Base-by-base conservation (phyloP, 2,329 filamentous ascomycete genomes). In the Ascochyta koolunga region DNA sequence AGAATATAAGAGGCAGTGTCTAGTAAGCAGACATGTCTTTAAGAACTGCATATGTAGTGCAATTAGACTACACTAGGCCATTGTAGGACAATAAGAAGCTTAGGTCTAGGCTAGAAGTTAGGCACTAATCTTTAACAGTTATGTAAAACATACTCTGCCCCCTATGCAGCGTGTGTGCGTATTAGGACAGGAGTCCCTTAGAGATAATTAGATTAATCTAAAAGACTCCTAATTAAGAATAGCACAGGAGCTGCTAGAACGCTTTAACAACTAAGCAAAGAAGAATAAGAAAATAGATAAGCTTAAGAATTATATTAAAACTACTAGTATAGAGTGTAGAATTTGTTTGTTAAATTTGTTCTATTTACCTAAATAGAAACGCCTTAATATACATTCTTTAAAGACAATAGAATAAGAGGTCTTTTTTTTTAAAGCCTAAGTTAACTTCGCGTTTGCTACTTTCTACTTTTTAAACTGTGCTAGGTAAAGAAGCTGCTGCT, bases 1-100 rank as follows among this genome's bases (percentile, higher is more conserved):
- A n/a, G n/a, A n/a, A n/a, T n/a, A n/a, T n/a, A n/a, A n/a, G n/a
- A n/a, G n/a, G n/a, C n/a, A n/a, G n/a, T n/a, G n/a, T n/a, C n/a
- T n/a, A n/a, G n/a, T n/a, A n/a, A n/a, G n/a, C n/a, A n/a, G 91
- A 96, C 77, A 87, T 89, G 77, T 96, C 92, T 76, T 93, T 82
- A 32, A 80, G 86, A 36, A 96, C 89, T 50, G 83, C 85, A 72
- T 91, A 96, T 10, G 90, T 93, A 1, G 91, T 95, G 77, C 92
- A 96, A 59, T 86, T 78, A 39, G 83, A 86, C 15, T 67, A 73
- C 4, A 81, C 67, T 13, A 96, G 82, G 35, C 84, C 78, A 0
- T 82, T 77, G 62, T 80, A 86, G 35, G 76, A 80, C 8, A 5
- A 45, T 10, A 10, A 36, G 22, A 57, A 46, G 25, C 36, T 33